Conservation (phyloP, 73 alveolate genomes). For the Paramecium biaurelia region DNA sequence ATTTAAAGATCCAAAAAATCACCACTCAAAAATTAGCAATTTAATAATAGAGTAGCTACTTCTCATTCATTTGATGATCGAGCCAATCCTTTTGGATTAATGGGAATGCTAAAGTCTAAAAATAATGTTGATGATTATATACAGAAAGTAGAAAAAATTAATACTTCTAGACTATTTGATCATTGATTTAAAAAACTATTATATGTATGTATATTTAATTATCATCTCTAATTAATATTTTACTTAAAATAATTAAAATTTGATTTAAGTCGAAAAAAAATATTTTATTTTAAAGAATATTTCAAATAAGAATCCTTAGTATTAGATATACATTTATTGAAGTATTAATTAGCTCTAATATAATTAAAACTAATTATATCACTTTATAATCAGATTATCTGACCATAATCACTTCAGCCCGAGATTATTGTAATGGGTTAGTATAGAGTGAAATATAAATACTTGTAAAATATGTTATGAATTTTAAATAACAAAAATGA, state of each 20-base stretch:
- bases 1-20: neutral
- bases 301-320: neutral
- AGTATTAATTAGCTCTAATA: no score
- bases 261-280: neutral
- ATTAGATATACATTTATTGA: no score
- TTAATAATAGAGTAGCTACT: neutral
- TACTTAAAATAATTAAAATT: neutral
- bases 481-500: no score
- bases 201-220: neutral
- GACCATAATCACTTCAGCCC: no score
- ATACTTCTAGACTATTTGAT: constrained; percentile 27
- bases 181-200: neutral
- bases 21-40: neutral
- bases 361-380: no score
- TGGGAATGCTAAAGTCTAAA: neutral
- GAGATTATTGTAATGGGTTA: no score
- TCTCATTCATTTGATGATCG: constrained; percentile 18
- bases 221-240: neutral
- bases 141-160: neutral
- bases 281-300: no score
- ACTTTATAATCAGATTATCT: no score
- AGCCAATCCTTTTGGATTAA: neutral
- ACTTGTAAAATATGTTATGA: no score
- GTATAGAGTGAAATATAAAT: no score
- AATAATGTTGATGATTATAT: constrained; percentile 8